phyloP scores from a whole-genome alignment of 2,329 filamentous ascomycete genomes.

The Verticillium tricorpus region DNA sequence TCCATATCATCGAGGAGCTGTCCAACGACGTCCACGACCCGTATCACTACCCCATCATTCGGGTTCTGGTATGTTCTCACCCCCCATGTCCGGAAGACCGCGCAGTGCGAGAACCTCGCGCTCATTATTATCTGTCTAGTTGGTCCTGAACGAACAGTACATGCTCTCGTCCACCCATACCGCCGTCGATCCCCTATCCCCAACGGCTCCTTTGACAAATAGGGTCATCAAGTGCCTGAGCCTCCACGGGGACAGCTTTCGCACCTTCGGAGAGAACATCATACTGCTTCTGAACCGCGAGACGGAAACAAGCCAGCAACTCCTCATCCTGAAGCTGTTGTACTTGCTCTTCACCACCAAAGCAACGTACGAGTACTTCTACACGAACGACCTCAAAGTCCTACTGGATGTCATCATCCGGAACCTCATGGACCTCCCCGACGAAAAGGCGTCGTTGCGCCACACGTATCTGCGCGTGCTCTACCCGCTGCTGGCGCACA shows the following conservation, averaged over 20 bases:
- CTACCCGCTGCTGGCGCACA: slow-evolving; percentile 85
- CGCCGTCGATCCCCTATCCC: slow-evolving; percentile 32
- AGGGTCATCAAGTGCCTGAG: slow-evolving; percentile 89
- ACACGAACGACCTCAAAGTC: slow-evolving; percentile 93
- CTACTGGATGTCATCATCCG: slow-evolving; percentile 93
- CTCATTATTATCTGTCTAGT: slow-evolving; percentile 38
- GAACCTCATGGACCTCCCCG: slow-evolving; percentile 91
- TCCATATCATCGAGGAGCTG: slow-evolving; percentile 81
- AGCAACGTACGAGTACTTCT: slow-evolving; percentile 95
- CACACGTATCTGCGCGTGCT: slow-evolving; percentile 95
- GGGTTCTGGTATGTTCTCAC: slow-evolving; percentile 66
- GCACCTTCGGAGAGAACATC: slow-evolving; percentile 96
- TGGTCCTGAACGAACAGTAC: slow-evolving; percentile 97
- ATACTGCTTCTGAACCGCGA: slow-evolving; percentile 93
- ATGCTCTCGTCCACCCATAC: slow-evolving; percentile 70
- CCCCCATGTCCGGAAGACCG: neutral
- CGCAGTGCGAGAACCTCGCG: neutral
- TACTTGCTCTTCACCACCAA: slow-evolving; percentile 93
- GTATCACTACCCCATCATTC: slow-evolving; percentile 92
- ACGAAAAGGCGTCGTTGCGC: slow-evolving; percentile 70
- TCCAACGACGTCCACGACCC: slow-evolving; percentile 87
- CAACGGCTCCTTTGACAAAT: slow-evolving; percentile 67
- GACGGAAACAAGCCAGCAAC: slow-evolving; percentile 86
- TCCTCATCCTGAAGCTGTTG: slow-evolving; percentile 92
- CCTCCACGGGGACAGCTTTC: slow-evolving; percentile 72